Percentiles rank a stretch among this genome's conserved stretches.
phyloP scores from a whole-genome alignment of 78 protist genomes.

The Salpingoeca rosetta region DNA sequence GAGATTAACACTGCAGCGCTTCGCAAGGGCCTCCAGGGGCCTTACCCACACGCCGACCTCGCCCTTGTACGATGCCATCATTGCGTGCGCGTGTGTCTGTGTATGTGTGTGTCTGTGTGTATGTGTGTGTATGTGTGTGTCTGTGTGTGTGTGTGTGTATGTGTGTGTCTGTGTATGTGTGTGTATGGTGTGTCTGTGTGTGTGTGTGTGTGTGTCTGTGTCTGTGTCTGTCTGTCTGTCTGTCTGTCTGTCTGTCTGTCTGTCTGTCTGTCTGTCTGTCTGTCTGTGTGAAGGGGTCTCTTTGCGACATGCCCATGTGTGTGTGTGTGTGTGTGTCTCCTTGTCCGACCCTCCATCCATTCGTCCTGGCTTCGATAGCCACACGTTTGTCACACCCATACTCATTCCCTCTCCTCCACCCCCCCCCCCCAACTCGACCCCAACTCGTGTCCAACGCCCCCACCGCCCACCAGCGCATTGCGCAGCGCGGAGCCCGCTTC shows the following conservation, averaged over 20 bases:
- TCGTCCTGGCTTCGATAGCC: too few species aligned
- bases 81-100: background rate
- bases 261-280: background rate
- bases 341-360: too few species aligned
- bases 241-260: background rate
- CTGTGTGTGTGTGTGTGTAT: background rate
- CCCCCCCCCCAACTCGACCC: background rate
- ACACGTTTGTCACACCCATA: too few species aligned
- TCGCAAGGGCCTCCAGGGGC: background rate
- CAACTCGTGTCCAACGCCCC: background rate
- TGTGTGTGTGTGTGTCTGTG: background rate
- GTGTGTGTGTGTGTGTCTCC: too few species aligned
- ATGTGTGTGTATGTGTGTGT: background rate
- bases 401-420: background rate
- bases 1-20: conserved; percentile 7
- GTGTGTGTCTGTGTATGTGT: background rate
- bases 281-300: too few species aligned
- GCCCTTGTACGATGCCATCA: background rate
- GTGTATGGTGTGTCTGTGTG: background rate
- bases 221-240: background rate
- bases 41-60: background rate
- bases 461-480: background rate
- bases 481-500: background rate
- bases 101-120: background rate
- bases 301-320: too few species aligned